phyloP scores from a whole-genome alignment of 306 rosid genomes.

The Pueraria montana region DNA sequence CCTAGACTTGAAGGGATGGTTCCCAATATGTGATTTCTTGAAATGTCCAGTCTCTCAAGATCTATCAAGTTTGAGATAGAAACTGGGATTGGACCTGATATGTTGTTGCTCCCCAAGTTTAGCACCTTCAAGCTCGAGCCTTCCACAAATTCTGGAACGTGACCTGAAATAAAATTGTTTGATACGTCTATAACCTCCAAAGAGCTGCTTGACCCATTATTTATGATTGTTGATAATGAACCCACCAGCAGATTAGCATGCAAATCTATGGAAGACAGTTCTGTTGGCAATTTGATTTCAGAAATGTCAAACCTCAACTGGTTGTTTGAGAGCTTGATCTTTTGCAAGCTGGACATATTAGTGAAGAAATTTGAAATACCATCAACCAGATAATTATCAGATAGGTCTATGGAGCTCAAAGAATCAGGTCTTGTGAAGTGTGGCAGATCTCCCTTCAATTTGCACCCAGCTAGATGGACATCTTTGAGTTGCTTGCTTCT shows the following conservation, averaged over 20 bases:
- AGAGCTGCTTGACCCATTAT: constrained; percentile 63
- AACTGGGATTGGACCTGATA: constrained; percentile 72
- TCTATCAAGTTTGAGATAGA: constrained; percentile 75
- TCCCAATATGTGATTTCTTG: constrained; percentile 87
- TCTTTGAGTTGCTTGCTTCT: constrained; percentile 75
- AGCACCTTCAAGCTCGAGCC: constrained; percentile 75
- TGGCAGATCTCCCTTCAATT: constrained; percentile 78
- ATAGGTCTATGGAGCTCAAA: constrained; percentile 84
- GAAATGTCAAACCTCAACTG: constrained; percentile 77
- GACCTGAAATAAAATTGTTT: constrained; percentile 76
- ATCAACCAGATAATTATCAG: constrained; percentile 71
- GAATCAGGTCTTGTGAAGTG: constrained; percentile 67
- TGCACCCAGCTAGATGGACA: constrained; percentile 87
- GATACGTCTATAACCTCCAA: constrained; percentile 88
- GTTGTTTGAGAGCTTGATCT: constrained; percentile 83
- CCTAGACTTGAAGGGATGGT: constrained; percentile 78
- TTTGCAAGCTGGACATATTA: constrained; percentile 79
- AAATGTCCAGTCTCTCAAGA: constrained; percentile 74
- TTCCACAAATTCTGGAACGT: constrained; percentile 67
- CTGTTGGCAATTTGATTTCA: constrained; percentile 61
- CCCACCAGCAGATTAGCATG: constrained; percentile 79
- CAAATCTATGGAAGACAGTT: constrained; percentile 68
- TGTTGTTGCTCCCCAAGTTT: constrained; percentile 75
- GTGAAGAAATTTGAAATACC: constrained; percentile 72
- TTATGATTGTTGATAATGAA: constrained; percentile 71